These are phyloP conservation scores for Gonapodya sp. DNA, from an alignment of 192 early-diverging fungal genomes.

Conservation along the genomic window DNA sequence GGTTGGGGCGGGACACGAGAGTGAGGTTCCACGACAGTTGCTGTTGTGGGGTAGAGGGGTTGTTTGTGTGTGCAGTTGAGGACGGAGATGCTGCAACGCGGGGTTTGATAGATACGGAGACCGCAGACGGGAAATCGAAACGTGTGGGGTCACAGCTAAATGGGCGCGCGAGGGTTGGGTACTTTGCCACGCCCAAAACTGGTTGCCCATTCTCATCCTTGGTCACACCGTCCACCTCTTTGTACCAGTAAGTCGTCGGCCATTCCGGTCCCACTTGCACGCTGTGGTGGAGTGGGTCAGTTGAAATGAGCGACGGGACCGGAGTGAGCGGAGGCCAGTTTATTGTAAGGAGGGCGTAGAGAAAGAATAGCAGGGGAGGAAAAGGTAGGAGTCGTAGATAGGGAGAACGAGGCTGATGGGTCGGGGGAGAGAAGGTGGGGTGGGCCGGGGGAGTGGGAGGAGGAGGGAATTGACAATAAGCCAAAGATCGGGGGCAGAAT, in stretches of 20 bases:
- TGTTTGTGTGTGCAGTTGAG: not conserved
- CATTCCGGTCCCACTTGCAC: not conserved
- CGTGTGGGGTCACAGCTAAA: not conserved
- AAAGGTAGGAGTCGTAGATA: not conserved
- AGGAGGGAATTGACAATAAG: not conserved
- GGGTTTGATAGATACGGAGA: not conserved
- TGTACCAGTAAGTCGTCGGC: too few species aligned
- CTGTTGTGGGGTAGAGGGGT: too few species aligned
- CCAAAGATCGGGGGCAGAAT: not conserved
- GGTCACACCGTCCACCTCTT: too few species aligned
- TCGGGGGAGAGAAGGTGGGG: not conserved
- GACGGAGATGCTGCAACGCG: not conserved
- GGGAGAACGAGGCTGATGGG: not conserved
- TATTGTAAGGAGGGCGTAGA: not conserved
- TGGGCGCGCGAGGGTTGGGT: not conserved
- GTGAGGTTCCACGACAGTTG: not conserved
- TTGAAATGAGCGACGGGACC: not conserved
- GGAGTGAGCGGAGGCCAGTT: not conserved
- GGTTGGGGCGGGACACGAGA: not conserved
- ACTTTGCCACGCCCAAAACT: not conserved
- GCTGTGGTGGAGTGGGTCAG: not conserved
- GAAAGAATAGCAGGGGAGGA: not conserved
- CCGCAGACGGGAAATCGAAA: not conserved
- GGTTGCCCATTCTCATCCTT: too few species aligned
- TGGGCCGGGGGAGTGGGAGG: not conserved